A percentile compares a stretch with the other conserved stretches of the same genome.
Evolutionary conservation across 345 rosid genomes (phyloP).

Genomic region (Trapa incisa): DNA sequence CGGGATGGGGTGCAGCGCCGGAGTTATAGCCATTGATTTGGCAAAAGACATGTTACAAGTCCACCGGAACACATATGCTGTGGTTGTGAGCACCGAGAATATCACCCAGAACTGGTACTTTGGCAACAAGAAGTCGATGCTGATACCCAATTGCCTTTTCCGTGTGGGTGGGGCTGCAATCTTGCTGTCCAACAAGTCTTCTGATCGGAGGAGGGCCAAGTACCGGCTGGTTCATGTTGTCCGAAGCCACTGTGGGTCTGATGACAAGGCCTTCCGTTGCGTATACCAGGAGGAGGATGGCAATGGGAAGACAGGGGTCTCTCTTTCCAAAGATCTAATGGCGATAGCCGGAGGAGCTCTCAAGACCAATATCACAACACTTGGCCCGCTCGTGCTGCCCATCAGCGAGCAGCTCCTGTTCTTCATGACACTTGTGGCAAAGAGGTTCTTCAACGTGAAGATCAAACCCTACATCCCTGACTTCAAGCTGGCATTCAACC

Average conservation of each 20-base stretch:
- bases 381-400: constrained; percentile 89
- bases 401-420: constrained; percentile 82
- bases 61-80: constrained; percentile 75
- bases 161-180: constrained; percentile 73
- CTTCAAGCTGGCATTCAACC: constrained; percentile 85
- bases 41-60: constrained; percentile 80
- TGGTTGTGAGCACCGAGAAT: constrained; percentile 86
- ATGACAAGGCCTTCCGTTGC: constrained; percentile 72
- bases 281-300: constrained; percentile 84
- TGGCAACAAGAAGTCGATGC: constrained; percentile 80
- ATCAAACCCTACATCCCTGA: constrained; percentile 82
- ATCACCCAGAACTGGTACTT: constrained; percentile 92
- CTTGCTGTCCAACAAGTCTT: constrained; percentile 47
- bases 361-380: constrained; percentile 68
- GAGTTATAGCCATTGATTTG: constrained; percentile 68
- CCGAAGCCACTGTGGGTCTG: constrained; percentile 84
- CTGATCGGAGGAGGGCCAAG: constrained; percentile 54
- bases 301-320: constrained; percentile 68
- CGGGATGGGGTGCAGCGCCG: constrained; percentile 95
- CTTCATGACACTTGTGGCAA: constrained; percentile 53
- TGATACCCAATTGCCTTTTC: constrained; percentile 83
- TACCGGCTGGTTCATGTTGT: constrained; percentile 77
- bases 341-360: constrained; percentile 84
- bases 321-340: constrained; percentile 83
- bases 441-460: constrained; percentile 46